Conservation (phyloP, 306 rosid genomes). For the Calophaca sinica region DNA sequence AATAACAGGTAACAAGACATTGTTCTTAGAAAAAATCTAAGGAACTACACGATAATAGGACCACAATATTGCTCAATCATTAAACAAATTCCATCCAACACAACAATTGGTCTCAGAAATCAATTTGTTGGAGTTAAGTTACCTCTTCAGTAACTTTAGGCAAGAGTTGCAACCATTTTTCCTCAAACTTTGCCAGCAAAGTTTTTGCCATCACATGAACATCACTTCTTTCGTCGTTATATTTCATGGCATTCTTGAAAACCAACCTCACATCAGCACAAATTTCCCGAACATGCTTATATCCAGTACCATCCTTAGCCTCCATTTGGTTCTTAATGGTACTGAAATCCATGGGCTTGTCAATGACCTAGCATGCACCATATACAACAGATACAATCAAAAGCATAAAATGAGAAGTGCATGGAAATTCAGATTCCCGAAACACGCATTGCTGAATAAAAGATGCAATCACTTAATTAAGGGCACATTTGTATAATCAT, state of each 20-base stretch:
- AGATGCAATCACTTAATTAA: constrained; percentile 16
- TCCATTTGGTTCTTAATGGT: constrained; percentile 94
- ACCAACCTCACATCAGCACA: constrained; percentile 84
- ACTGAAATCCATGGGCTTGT: constrained; percentile 96
- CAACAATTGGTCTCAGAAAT: constrained; percentile 18
- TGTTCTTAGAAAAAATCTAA: background rate
- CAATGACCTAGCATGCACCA: constrained; percentile 71
- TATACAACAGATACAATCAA: constrained; percentile 43
- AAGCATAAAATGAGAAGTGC: constrained; percentile 21
- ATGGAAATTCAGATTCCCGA: constrained; percentile 19
- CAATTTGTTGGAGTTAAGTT: constrained; percentile 35
- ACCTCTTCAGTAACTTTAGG: constrained; percentile 94
- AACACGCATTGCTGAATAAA: constrained; percentile 22
- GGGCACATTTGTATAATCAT: background rate
- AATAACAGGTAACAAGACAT: constrained; percentile 23
- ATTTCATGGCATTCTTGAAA: constrained; percentile 88
- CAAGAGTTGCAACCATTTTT: constrained; percentile 87
- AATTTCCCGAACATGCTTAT: constrained; percentile 80
- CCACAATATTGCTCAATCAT: constrained; percentile 15
- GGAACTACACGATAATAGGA: constrained; percentile 19
- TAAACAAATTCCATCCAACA: constrained; percentile 28
- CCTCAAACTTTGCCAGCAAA: constrained; percentile 84
- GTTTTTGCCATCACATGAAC: constrained; percentile 94
- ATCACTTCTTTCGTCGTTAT: constrained; percentile 87
- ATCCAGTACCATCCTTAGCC: constrained; percentile 84